phyloP scores from a whole-genome alignment of 768 basidiomycete species.

The Glaciozyma antarctica region DNA sequence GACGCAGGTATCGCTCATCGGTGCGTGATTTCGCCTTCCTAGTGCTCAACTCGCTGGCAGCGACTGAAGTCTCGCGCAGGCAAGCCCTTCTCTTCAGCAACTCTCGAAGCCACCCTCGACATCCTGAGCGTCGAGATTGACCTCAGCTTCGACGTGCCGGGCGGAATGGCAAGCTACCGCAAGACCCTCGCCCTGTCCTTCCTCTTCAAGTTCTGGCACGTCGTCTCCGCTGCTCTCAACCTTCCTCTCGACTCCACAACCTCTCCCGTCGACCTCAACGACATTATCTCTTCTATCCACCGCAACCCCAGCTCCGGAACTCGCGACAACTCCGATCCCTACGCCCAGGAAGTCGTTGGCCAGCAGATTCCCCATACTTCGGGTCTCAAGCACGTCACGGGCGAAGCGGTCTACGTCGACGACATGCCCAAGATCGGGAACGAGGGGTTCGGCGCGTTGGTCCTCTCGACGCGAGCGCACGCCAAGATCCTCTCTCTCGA shows the following conservation, averaged over 20 bases:
- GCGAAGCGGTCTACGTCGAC: conserved; percentile 34
- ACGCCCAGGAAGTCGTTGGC: conserved; percentile 30
- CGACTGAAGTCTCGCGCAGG: conserved; percentile 3
- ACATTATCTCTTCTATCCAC: conserved; percentile 27
- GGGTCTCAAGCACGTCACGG: conserved; percentile 33
- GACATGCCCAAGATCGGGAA: conserved; percentile 30
- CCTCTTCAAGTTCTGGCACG: conserved; percentile 32
- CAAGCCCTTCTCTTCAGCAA: conserved; percentile 18
- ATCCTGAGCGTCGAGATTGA: conserved; percentile 28
- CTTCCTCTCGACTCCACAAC: conserved; percentile 10
- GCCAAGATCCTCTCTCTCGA: conserved; percentile 34
- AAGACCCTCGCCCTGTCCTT: conserved; percentile 33
- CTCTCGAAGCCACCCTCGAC: conserved; percentile 31
- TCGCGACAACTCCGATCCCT: conserved; percentile 34
- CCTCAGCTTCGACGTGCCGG: conserved; percentile 32
- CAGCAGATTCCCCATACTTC: conserved; percentile 29
- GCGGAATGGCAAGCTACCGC: conserved; percentile 35
- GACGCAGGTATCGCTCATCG: conserved; percentile 24
- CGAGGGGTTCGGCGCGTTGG: conserved; percentile 32
- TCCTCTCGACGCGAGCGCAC: conserved; percentile 31
- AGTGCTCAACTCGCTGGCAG: conserved; percentile 7
- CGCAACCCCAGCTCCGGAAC: conserved; percentile 19
- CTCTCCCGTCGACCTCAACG: conserved; percentile 6
- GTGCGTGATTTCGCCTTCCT: conserved; percentile 1
- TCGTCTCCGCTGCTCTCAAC: conserved; percentile 15